A percentile compares a stretch with the other conserved stretches of the same genome.
phyloP scores from a whole-genome alignment of 805 yeast genomes.

The Candida glaebosa region DNA sequence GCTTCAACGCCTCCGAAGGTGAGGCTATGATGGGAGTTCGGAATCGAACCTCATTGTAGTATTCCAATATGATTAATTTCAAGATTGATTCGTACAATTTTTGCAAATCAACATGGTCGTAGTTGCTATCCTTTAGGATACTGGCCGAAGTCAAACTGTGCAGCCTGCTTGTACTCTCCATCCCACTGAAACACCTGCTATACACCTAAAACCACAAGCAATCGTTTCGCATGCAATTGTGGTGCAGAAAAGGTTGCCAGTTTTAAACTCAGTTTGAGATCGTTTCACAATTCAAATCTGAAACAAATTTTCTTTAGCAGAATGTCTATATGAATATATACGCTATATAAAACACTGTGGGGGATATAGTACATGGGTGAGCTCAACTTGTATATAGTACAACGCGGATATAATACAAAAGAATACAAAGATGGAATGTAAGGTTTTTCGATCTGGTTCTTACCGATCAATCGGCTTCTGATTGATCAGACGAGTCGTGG shows the following conservation, averaged over 20 bases:
- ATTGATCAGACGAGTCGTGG: neutral
- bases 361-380: no score
- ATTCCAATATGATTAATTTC: conserved; percentile 55
- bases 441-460: no score
- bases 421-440: neutral
- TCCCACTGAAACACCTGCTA: neutral
- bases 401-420: neutral
- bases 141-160: conserved; percentile 24
- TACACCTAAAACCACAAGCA: neutral
- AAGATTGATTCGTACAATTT: conserved; percentile 51
- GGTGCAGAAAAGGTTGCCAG: neutral
- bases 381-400: no score
- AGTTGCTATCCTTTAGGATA: conserved; percentile 17
- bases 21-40: conserved; percentile 22
- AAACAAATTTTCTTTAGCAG: neutral
- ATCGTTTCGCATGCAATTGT: neutral
- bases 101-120: conserved; percentile 16
- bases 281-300: neutral
- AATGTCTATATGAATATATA: neutral
- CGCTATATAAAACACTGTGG: no score
- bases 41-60: conserved; percentile 64
- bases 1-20: neutral
- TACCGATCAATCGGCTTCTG: neutral
- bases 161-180: conserved; percentile 11
- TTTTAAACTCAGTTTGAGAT: neutral